phyloP scores from a whole-genome alignment of 495 filamentous ascomycete species.

The Aspergillus haitiensis region DNA sequence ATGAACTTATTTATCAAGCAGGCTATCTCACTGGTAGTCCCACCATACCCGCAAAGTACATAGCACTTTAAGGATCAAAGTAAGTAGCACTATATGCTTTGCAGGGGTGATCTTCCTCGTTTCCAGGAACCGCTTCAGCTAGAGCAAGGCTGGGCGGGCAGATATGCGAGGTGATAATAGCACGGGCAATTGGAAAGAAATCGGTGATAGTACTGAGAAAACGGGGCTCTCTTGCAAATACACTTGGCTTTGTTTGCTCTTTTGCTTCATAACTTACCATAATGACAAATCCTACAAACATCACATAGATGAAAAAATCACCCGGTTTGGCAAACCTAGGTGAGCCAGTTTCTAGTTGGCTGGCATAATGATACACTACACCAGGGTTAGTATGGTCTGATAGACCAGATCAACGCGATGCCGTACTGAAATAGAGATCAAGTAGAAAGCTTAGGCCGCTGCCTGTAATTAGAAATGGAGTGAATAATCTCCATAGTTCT shows the following conservation, averaged over 20 bases:
- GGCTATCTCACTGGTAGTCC: slow-evolving; percentile 85
- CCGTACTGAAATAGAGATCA: slow-evolving; percentile 80
- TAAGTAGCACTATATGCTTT: slow-evolving; percentile 66
- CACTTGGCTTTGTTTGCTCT: background rate
- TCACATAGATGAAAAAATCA: slow-evolving; percentile 66
- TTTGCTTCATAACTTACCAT: slow-evolving; percentile 55
- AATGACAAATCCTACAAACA: slow-evolving; percentile 60
- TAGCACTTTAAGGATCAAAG: slow-evolving; percentile 70
- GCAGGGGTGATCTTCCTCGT: slow-evolving; percentile 94
- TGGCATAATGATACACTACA: slow-evolving; percentile 66
- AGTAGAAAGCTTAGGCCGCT: slow-evolving; percentile 64
- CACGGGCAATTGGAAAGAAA: slow-evolving; percentile 19
- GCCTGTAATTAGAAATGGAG: slow-evolving; percentile 71
- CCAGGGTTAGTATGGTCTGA: slow-evolving; percentile 31
- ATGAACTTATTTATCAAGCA: slow-evolving; percentile 60
- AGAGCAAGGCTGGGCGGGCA: slow-evolving; percentile 84
- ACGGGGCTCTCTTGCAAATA: background rate
- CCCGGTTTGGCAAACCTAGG: slow-evolving; percentile 62
- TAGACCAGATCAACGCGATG: slow-evolving; percentile 16
- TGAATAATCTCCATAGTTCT: slow-evolving; percentile 66
- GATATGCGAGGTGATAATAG: slow-evolving; percentile 74
- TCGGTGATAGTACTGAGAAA: background rate
- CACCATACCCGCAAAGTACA: slow-evolving; percentile 83
- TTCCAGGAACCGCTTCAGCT: slow-evolving; percentile 97
- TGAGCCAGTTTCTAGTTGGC: slow-evolving; percentile 59